Conservation (phyloP, 148 eudicot genomes). For the Camellia japonica region DNA sequence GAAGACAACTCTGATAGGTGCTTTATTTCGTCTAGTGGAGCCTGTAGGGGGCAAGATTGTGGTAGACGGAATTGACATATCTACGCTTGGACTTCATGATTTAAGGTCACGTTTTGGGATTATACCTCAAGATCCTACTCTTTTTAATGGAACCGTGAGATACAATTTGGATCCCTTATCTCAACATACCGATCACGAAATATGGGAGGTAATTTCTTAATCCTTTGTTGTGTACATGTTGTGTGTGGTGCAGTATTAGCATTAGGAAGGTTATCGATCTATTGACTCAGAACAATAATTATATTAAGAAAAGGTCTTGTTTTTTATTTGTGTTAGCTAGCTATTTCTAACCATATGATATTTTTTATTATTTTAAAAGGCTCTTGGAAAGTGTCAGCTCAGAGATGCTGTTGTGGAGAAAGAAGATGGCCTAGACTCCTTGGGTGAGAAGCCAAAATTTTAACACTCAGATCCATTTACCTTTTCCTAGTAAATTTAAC, state of each 20-base stretch:
- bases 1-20: slow-evolving; percentile 22
- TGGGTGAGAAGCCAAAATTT: slow-evolving; percentile 42
- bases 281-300: background rate
- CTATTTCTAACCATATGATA: background rate
- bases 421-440: slow-evolving; percentile 62
- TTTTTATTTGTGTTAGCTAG: background rate
- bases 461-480: background rate
- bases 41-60: slow-evolving; percentile 15
- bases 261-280: background rate
- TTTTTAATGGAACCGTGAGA: slow-evolving; percentile 23
- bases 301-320: background rate
- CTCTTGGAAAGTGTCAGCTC: slow-evolving; percentile 81
- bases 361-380: slow-evolving; percentile 34
- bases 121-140: slow-evolving; percentile 25
- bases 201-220: slow-evolving; percentile 23
- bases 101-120: slow-evolving; percentile 21
- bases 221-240: background rate
- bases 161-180: slow-evolving; percentile 20
- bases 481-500: background rate
- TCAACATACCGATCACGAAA: slow-evolving; percentile 17
- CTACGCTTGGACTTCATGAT: slow-evolving; percentile 23
- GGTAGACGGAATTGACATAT: slow-evolving; percentile 19
- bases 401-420: slow-evolving; percentile 75
- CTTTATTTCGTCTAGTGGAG: slow-evolving; percentile 20
- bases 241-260: too few relatives aligned